These are phyloP conservation scores for Parvularia atlantis DNA, from an alignment of 78 protist species.

Conservation along the genomic window DNA sequence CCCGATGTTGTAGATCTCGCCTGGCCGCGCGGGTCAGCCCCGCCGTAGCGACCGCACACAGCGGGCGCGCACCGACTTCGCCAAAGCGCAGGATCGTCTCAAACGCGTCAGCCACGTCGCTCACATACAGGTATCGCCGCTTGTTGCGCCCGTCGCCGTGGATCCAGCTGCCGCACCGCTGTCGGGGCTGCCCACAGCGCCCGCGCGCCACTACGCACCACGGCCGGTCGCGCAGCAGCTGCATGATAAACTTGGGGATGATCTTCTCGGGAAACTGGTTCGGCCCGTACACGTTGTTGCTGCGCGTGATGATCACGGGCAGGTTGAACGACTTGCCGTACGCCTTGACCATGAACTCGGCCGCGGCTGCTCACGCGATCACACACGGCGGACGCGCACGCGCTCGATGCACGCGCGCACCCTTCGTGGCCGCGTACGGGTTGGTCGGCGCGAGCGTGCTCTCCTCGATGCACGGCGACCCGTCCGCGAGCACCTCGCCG, in stretches of 20 bases:
- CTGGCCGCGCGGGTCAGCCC: not conserved
- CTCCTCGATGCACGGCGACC: not conserved
- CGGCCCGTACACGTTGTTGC: constrained; percentile 92
- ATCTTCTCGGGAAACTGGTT: constrained; percentile 87
- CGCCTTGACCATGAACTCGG: constrained; percentile 64
- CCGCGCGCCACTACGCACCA: constrained; percentile 11
- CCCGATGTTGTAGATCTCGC: constrained; percentile 70
- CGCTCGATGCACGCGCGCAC: too few relatives aligned
- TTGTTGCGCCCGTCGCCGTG: constrained; percentile 68
- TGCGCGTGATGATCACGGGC: constrained; percentile 85
- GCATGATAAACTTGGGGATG: constrained; percentile 80
- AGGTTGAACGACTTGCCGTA: constrained; percentile 49
- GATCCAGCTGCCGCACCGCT: constrained; percentile 29
- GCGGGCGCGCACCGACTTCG: not conserved
- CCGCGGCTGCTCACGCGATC: too few relatives aligned
- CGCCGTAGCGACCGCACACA: not conserved
- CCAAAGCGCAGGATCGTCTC: constrained; percentile 60
- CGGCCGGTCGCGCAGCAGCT: constrained; percentile 11
- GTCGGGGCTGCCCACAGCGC: not conserved
- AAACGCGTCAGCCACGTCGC: constrained; percentile 72
- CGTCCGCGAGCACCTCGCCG: constrained; percentile 70
- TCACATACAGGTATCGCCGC: constrained; percentile 57
- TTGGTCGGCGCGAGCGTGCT: constrained; percentile 74
- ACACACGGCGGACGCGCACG: too few relatives aligned
- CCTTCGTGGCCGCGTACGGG: constrained; percentile 92